Conservation (phyloP, 495 filamentous ascomycete species). For the Viridothelium virens region DNA sequence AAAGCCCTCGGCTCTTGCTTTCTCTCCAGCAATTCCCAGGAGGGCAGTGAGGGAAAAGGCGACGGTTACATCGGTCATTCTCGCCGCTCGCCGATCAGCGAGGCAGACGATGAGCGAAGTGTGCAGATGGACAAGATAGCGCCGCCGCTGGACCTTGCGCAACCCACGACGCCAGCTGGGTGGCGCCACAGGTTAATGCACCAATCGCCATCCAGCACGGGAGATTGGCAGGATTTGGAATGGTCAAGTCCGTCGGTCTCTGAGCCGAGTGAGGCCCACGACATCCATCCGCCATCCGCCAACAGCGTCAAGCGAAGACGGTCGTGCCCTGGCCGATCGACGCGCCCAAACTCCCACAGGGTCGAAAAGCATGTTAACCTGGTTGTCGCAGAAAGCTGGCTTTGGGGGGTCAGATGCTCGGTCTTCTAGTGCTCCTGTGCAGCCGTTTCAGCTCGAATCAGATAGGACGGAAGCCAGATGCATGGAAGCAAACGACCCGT, state of each 20-base stretch:
- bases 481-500: not conserved
- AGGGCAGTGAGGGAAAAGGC: not conserved
- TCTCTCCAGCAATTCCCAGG: not conserved
- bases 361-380: not conserved
- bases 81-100: constrained; percentile 9
- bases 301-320: not conserved
- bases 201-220: not conserved
- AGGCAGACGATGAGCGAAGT: constrained; percentile 9
- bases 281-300: not conserved
- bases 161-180: constrained; percentile 1
- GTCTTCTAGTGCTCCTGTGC: not conserved
- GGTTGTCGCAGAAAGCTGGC: not conserved
- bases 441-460: not conserved
- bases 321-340: not conserved
- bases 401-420: not conserved
- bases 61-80: constrained; percentile 10
- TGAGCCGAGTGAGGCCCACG: not conserved
- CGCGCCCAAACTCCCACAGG: not conserved
- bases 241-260: not conserved
- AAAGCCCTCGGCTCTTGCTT: not conserved
- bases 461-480: not conserved
- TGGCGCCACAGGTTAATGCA: constrained; percentile 9
- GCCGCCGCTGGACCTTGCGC: constrained; percentile 3
- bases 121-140: constrained; percentile 10
- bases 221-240: constrained; percentile 1